Percentiles rank a stretch among this genome's conserved stretches.
Evolutionary conservation across 768 basidiomycete species (phyloP).

Genomic region (Termitomyces sp.): DNA sequence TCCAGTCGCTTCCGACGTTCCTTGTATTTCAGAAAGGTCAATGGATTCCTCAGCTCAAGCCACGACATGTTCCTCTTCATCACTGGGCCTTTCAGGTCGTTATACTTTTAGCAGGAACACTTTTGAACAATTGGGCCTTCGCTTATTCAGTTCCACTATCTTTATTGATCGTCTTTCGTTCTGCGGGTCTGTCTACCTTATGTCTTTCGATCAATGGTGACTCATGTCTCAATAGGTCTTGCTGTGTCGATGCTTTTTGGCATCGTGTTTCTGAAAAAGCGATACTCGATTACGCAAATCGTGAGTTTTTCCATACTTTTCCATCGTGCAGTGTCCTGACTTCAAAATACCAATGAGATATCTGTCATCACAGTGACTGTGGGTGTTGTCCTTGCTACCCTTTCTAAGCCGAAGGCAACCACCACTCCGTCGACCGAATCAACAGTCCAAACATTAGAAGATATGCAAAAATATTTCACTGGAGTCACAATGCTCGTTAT

Average conservation of each 20-base stretch:
- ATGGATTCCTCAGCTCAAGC: conserved; percentile 50
- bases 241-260: conserved; percentile 77
- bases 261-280: conserved; percentile 49
- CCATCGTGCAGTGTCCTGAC: neutral
- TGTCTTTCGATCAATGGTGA: neutral
- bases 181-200: conserved; percentile 51
- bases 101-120: conserved; percentile 57
- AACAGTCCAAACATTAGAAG: conserved; percentile 22
- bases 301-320: conserved; percentile 31
- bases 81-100: conserved; percentile 72
- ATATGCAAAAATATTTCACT: conserved; percentile 43
- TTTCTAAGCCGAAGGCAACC: conserved; percentile 44
- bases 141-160: conserved; percentile 73
- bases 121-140: conserved; percentile 81
- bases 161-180: conserved; percentile 80
- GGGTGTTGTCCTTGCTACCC: conserved; percentile 70
- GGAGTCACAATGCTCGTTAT: conserved; percentile 68
- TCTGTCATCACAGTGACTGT: conserved; percentile 63
- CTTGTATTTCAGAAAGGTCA: conserved; percentile 32
- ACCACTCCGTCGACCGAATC: conserved; percentile 13
- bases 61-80: conserved; percentile 60
- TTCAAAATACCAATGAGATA: conserved; percentile 29
- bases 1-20: conserved; percentile 63
- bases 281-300: conserved; percentile 57
- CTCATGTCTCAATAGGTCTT: conserved; percentile 42